Evolutionary conservation across 768 basidiomycete species (phyloP).

Genomic region (Mycena maculata): DNA sequence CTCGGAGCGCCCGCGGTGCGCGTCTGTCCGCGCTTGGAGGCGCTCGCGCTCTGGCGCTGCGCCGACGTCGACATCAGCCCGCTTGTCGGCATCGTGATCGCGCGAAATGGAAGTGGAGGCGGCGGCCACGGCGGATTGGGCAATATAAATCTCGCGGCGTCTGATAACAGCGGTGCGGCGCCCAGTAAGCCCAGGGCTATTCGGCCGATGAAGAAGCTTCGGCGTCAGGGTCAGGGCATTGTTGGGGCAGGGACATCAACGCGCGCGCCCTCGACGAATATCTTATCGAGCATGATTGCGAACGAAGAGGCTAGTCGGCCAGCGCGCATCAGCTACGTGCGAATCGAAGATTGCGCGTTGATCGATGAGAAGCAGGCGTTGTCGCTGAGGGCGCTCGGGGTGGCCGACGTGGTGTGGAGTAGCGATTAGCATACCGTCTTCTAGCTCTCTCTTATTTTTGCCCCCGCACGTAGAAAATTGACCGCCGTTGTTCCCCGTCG

Average conservation of each 20-base stretch:
- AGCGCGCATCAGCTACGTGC: conserved; percentile 53
- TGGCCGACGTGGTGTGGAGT: conserved; percentile 50
- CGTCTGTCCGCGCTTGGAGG: conserved; percentile 62
- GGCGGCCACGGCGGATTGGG: conserved; percentile 17
- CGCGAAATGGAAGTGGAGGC: conserved; percentile 41
- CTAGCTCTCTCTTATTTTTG: background rate
- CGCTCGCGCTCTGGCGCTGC: conserved; percentile 65
- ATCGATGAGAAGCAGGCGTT: conserved; percentile 52
- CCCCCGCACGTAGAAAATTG: background rate
- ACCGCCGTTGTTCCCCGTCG: background rate
- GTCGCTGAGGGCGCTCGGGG: conserved; percentile 53
- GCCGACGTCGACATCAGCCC: conserved; percentile 52
- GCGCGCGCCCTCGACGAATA: conserved; percentile 33
- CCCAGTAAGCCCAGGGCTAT: conserved; percentile 41
- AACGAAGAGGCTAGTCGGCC: conserved; percentile 50
- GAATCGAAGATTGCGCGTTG: conserved; percentile 54
- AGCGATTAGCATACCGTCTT: conserved; percentile 34
- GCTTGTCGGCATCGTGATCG: conserved; percentile 51
- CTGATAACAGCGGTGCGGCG: conserved; percentile 38
- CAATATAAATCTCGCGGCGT: conserved; percentile 40
- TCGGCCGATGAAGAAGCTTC: conserved; percentile 52
- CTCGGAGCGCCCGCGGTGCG: conserved; percentile 51
- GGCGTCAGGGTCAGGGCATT: conserved; percentile 36
- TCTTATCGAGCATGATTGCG: conserved; percentile 49
- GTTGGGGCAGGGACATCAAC: conserved; percentile 2